These are phyloP conservation scores for Tricholoma sp. DNA, from an alignment of 768 basidiomycete genomes.

Conservation along the genomic window DNA sequence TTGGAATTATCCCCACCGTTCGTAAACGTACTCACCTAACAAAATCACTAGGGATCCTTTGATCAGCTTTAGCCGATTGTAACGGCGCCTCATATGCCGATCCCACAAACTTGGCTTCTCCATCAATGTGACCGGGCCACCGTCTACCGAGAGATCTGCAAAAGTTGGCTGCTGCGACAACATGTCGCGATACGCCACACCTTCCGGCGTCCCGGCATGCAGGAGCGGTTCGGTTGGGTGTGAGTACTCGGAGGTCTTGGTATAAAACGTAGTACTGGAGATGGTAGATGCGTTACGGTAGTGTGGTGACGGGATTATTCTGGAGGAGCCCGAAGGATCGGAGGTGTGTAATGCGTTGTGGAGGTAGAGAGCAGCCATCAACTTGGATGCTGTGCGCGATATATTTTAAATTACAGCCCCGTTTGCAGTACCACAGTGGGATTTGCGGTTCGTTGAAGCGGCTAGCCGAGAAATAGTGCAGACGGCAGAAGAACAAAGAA, in stretches of 20 bases:
- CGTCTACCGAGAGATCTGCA: constrained; percentile 22
- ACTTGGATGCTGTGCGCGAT: constrained; percentile 8
- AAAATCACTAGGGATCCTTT: constrained; percentile 29
- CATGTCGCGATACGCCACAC: constrained; percentile 28
- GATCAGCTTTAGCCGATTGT: constrained; percentile 22
- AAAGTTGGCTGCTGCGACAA: constrained; percentile 25
- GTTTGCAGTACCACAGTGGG: not conserved
- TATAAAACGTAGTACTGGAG: constrained; percentile 33
- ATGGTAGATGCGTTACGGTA: constrained; percentile 35
- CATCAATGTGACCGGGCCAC: constrained; percentile 15
- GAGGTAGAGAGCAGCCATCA: constrained; percentile 57
- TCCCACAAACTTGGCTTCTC: not conserved
- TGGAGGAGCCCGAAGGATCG: constrained; percentile 22
- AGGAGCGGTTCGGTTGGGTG: constrained; percentile 42
- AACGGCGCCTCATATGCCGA: constrained; percentile 16
- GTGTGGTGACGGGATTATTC: constrained; percentile 35
- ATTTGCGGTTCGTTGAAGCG: not conserved
- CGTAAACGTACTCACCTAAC: constrained; percentile 29
- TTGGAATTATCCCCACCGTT: not conserved
- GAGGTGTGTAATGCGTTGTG: constrained; percentile 48
- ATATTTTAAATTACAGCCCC: not conserved
- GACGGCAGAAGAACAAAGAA: not conserved
- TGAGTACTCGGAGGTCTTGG: constrained; percentile 33
- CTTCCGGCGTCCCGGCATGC: constrained; percentile 22
- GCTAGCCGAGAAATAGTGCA: not conserved